Evolutionary conservation across 1,284 basidiomycete species (phyloP).

Genomic region (Exobasidium cylindrosporum): DNA sequence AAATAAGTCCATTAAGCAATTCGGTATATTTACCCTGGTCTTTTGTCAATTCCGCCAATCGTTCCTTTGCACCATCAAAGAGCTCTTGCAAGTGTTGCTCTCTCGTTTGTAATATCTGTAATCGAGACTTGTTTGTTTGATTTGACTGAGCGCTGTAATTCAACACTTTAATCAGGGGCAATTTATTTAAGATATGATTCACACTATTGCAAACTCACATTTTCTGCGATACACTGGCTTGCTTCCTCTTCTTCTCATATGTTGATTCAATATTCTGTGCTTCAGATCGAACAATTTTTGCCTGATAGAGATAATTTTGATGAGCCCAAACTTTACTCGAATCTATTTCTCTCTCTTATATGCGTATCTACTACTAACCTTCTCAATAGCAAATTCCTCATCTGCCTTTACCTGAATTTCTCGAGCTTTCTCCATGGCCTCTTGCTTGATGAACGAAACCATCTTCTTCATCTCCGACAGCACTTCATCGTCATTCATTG

Average conservation of each 20-base stretch:
- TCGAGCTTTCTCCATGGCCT: constrained; percentile 53
- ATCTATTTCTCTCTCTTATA: not conserved
- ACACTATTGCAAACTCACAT: constrained; percentile 48
- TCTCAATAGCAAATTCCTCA: constrained; percentile 55
- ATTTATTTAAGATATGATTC: not conserved
- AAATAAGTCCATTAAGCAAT: constrained; percentile 61
- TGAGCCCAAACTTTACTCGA: too few species aligned
- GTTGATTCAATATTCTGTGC: constrained; percentile 47
- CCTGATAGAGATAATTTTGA: too few species aligned
- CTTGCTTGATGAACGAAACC: constrained; percentile 61
- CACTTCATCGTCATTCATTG: constrained; percentile 93
- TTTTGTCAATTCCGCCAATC: constrained; percentile 66
- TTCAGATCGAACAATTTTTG: constrained; percentile 53
- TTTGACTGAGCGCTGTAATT: constrained; percentile 81
- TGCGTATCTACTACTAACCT: constrained; percentile 19
- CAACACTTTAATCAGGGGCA: not conserved
- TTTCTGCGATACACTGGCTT: constrained; percentile 49
- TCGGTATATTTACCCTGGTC: constrained; percentile 63
- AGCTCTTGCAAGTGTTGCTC: constrained; percentile 89
- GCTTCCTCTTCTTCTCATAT: constrained; percentile 53
- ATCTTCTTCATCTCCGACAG: constrained; percentile 98
- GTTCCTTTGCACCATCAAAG: constrained; percentile 71
- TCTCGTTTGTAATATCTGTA: constrained; percentile 82
- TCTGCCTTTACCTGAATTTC: constrained; percentile 56
- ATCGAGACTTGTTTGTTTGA: constrained; percentile 86